Percentiles rank a stretch among this genome's conserved stretches.
Evolutionary conservation across 768 basidiomycete species (phyloP).

Genomic region (Clavaria fumosa): DNA sequence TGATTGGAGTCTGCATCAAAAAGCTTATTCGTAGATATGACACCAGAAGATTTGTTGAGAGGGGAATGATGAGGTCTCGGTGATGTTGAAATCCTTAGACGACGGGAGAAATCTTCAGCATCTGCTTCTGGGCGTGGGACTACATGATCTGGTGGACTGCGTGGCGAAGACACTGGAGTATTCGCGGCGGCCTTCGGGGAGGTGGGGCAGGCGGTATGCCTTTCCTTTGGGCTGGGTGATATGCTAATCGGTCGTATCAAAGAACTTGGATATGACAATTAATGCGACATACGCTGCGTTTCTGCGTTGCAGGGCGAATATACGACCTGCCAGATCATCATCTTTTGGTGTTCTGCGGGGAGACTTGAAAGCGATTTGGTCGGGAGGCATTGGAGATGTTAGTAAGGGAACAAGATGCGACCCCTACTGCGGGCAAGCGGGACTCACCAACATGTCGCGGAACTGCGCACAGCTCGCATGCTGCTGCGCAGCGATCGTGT

Average conservation of each 20-base stretch:
- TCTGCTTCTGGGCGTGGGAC: constrained; percentile 37
- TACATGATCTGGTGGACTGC: constrained; percentile 18
- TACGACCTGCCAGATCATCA: constrained; percentile 35
- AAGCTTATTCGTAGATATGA: constrained; percentile 31
- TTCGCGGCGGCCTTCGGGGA: constrained; percentile 19
- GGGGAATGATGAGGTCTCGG: constrained; percentile 22
- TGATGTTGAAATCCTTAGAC: constrained; percentile 49
- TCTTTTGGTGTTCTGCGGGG: too few species aligned
- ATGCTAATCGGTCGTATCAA: constrained; percentile 6
- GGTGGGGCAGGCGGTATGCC: constrained; percentile 17
- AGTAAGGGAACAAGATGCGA: too few species aligned
- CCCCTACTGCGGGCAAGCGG: too few species aligned
- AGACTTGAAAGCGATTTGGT: too few species aligned
- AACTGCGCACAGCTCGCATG: too few species aligned
- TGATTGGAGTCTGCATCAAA: constrained; percentile 64
- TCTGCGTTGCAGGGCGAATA: constrained; percentile 47
- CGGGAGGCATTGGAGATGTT: too few species aligned
- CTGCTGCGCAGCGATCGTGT: too few species aligned
- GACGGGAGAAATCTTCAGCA: constrained; percentile 57
- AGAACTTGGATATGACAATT: constrained; percentile 2
- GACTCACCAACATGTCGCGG: too few species aligned
- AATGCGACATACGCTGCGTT: constrained; percentile 39
- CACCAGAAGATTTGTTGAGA: constrained; percentile 19
- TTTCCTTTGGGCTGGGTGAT: constrained; percentile 26
- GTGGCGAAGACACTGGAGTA: constrained; percentile 19